Conservation (phyloP, 2,329 filamentous ascomycete genomes). For the Penicillium brevicompactum region DNA sequence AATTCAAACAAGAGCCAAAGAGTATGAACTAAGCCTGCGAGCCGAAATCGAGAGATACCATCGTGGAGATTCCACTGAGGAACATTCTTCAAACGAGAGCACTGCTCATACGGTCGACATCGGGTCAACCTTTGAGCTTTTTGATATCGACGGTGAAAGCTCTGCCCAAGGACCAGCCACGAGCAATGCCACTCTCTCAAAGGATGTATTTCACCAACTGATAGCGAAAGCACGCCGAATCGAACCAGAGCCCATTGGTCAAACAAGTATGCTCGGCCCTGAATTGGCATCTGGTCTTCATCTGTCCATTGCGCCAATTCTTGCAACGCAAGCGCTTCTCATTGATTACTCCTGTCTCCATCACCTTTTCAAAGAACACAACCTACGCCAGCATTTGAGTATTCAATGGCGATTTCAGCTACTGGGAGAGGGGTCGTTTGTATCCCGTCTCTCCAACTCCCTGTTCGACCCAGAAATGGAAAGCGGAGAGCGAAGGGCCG, state of each 20-base stretch:
- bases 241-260: conserved; percentile 12
- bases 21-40: conserved; percentile 41
- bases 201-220: conserved; percentile 33
- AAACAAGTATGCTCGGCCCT: conserved; percentile 35
- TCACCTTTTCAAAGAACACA: conserved; percentile 74
- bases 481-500: conserved; percentile 72
- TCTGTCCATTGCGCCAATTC: conserved; percentile 74
- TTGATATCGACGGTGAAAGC: conserved; percentile 37
- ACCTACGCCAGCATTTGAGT: conserved; percentile 70
- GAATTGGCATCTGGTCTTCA: conserved; percentile 56
- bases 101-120: neutral
- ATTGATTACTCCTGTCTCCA: conserved; percentile 76
- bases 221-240: conserved; percentile 27
- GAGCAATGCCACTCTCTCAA: conserved; percentile 24
- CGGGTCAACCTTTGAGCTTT: conserved; percentile 34
- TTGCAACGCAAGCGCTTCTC: conserved; percentile 72
- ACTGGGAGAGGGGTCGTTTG: conserved; percentile 81
- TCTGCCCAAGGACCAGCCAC: conserved; percentile 28
- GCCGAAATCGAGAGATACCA: conserved; percentile 43
- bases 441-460: conserved; percentile 75
- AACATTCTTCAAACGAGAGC: neutral
- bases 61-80: conserved; percentile 30
- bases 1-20: conserved; percentile 62
- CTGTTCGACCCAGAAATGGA: conserved; percentile 83
- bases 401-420: conserved; percentile 81